Base-by-base conservation (phyloP, 352 stramenopile species). In the Phytophthora gonapodyides region DNA sequence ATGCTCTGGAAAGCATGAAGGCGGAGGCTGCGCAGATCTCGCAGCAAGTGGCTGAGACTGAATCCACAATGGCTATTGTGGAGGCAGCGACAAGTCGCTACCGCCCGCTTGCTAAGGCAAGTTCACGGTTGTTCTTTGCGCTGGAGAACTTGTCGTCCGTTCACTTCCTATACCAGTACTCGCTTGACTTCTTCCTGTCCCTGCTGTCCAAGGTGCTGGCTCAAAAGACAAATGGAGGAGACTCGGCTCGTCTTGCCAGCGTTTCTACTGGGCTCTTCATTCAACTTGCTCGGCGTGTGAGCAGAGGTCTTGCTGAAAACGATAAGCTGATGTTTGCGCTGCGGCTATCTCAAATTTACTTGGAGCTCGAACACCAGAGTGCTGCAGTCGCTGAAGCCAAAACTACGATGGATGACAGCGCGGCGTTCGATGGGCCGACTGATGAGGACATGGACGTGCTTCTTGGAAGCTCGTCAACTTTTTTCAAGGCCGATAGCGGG, bases 251-350 rank as follows among this genome's bases (percentile, higher is more conserved):
- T 0, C 69, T 97, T 31, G 72, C 73, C 8, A 75, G 72, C n/a
- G 74, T 98, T 44, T 90, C 87, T 21, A 78, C 68, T 34, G 69
- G 58, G 9, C 73, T 99, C 15, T 99, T 99, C 64, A 49, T 67
- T 5, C 92, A 98, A 55, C 82, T 99, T 41, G 96, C 88, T 67
- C 78, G 82, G 46, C 92, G 97, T 36, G 92, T 99, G 33, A 97
- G 88, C 43, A 91, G 96, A 58, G 96, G 97, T 19, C 75, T 99
- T 42, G 89, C 93, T 10, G 87, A 98, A 60, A 95, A 96, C 31
- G 98, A 99, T 75, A 98, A 99, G 72, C 92, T 99, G n/a, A 97
- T 99, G 62, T 99, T 99, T 80, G 92, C 96, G 10, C 59, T 99
- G 37, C 82, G 98, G 13, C 76, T 99, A 48, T 96, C 97, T 27